Conservation (phyloP, 331 rosid species). For the Spiraea crenata region DNA sequence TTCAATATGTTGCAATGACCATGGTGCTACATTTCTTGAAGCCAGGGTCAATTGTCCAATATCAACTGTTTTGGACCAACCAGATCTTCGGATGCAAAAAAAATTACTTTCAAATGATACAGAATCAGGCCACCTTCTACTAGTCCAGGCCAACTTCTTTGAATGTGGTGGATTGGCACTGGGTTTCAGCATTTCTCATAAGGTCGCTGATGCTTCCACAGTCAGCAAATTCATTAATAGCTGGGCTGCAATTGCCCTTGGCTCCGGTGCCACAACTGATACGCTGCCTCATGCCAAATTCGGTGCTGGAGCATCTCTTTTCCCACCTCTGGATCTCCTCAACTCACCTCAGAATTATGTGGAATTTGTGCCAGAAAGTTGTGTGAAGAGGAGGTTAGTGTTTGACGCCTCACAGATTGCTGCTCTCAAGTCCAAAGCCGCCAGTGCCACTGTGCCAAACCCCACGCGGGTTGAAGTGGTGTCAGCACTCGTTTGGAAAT, state of each 20-base stretch:
- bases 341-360: background rate
- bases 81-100: background rate
- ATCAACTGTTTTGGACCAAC: background rate
- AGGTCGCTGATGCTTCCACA: background rate
- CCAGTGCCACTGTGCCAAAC: slow-evolving; percentile 2
- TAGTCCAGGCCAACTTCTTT: slow-evolving; percentile 13
- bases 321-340: background rate
- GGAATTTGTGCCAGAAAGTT: background rate
- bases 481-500: slow-evolving; percentile 19
- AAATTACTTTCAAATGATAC: background rate
- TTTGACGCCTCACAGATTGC: slow-evolving; percentile 17
- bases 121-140: background rate
- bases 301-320: background rate
- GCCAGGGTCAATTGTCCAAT: background rate
- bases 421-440: slow-evolving; percentile 20
- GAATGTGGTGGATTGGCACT: slow-evolving; percentile 1
- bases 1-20: slow-evolving; percentile 7
- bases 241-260: slow-evolving; percentile 4
- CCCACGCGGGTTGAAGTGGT: slow-evolving; percentile 29
- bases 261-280: background rate
- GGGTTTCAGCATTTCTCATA: slow-evolving; percentile 1
- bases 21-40: background rate
- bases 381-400: background rate
- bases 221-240: background rate
- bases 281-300: background rate